Evolutionary conservation across 495 filamentous ascomycete genomes (phyloP).

Genomic region (Aspergillus affinis): DNA sequence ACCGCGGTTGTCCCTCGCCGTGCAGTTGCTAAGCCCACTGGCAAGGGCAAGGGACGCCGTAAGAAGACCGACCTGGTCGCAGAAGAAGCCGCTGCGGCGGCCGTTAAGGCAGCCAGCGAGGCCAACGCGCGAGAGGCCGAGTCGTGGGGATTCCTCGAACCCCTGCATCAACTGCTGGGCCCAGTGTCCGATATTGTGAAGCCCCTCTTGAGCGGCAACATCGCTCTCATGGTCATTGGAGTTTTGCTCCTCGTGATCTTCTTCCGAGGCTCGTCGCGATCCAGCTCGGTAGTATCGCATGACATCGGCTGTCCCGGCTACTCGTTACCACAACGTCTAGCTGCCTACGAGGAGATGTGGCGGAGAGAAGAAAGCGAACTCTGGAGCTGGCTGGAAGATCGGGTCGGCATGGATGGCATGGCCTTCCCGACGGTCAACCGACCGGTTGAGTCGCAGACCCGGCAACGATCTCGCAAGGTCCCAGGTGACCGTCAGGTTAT

Average conservation of each 20-base stretch:
- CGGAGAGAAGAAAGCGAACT: constrained; percentile 82
- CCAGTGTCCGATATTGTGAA: constrained; percentile 69
- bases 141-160: constrained; percentile 81
- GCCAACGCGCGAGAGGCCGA: constrained; percentile 40
- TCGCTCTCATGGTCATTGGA: constrained; percentile 49
- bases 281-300: constrained; percentile 32
- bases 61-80: constrained; percentile 53
- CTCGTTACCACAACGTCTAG: constrained; percentile 61
- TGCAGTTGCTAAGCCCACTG: constrained; percentile 38
- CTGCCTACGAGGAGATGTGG: constrained; percentile 95
- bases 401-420: constrained; percentile 73
- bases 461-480: constrained; percentile 20
- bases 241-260: constrained; percentile 57
- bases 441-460: constrained; percentile 24
- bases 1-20: constrained; percentile 67
- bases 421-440: constrained; percentile 38
- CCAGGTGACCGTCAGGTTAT: constrained; percentile 35
- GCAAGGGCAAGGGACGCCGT: constrained; percentile 48
- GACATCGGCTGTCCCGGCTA: constrained; percentile 38
- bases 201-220: constrained; percentile 69
- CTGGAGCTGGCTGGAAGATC: constrained; percentile 95
- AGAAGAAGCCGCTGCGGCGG: constrained; percentile 34
- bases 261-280: constrained; percentile 54
- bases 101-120: constrained; percentile 44
- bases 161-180: constrained; percentile 65